Percentiles rank a stretch among this genome's conserved stretches.
phyloP scores from a whole-genome alignment of 2,329 filamentous ascomycete species.

The Penicillium brasilianum region DNA sequence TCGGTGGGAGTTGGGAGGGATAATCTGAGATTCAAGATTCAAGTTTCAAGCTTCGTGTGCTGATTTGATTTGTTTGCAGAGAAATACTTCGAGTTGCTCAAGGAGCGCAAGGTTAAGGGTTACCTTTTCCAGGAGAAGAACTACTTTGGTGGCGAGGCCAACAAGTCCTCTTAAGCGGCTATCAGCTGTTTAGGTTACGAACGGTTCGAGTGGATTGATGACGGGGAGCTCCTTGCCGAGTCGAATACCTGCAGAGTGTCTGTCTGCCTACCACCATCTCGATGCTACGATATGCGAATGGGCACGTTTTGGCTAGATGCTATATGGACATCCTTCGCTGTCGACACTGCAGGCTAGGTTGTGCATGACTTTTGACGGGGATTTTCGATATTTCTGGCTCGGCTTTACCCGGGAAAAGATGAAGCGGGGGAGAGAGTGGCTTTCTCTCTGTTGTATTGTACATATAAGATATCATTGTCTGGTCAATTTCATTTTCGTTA shows the following conservation, averaged over 20 bases:
- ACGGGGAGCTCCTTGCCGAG: background rate
- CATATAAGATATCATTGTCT: slow-evolving; percentile 38
- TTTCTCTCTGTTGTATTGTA: slow-evolving; percentile 32
- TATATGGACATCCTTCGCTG: background rate
- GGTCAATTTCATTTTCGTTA: slow-evolving; percentile 30
- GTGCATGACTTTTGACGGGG: background rate
- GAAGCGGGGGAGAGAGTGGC: slow-evolving; percentile 19
- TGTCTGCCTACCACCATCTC: background rate
- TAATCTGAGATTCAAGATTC: background rate
- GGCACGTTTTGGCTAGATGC: background rate
- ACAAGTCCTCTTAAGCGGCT: slow-evolving; percentile 35
- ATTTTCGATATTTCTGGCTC: background rate
- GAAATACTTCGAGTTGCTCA: slow-evolving; percentile 67
- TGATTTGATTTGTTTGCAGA: slow-evolving; percentile 54
- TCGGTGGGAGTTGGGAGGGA: background rate
- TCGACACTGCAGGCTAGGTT: background rate
- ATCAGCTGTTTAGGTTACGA: background rate
- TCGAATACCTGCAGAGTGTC: background rate
- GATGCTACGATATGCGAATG: background rate
- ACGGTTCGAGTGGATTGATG: background rate
- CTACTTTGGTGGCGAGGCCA: slow-evolving; percentile 49
- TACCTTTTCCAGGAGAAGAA: slow-evolving; percentile 70
- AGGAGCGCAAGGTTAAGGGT: slow-evolving; percentile 66
- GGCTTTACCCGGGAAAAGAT: slow-evolving; percentile 11
- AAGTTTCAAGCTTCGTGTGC: slow-evolving; percentile 6